Base-by-base conservation (phyloP, 2,329 filamentous ascomycete genomes). In the Nemania sp. region DNA sequence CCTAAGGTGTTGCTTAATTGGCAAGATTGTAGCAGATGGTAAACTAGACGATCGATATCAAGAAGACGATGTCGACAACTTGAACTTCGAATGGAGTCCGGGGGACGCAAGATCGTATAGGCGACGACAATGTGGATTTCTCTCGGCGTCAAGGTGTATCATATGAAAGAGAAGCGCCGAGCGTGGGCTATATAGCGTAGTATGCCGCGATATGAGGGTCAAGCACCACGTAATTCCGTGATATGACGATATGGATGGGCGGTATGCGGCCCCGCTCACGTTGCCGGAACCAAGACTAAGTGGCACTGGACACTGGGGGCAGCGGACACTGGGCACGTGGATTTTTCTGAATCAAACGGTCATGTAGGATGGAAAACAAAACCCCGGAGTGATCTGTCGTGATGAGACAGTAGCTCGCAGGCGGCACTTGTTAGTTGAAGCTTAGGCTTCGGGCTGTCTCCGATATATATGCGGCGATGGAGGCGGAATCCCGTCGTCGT, bases 221-320 rank as follows among this genome's bases (percentile, higher is more conserved):
- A 50, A 61, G 53, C 58, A 61, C 61, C 58, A 66, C 55, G 62
- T 63, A 65, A 68, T 66, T 69, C 61, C 64, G 65, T 67, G 52
- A 59, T 68, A 71, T 72, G 70, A 70, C 68, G 69, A 65, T 69
- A 65, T 67, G 46, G 55, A 57, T 54, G 54, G 54, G 61, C 60
- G 55, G 60, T 66, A 63, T 63, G 65, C 65, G 60, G 65, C 64
- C 60, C 65, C 54, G 61, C 62, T 65, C 63, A 52, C 37, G 55
- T 37, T 53, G 34, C 54, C 54, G 63, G 54, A 57, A 50, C 59
- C 55, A 55, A 63, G 7, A 29, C 25, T 29, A 29, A 29, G 25
- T 29, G 25, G 25, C 25, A 4, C 25, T 29, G 25, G 25, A 29
- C 25, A 29, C 25, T 29, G 25, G 25, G 25, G 25, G 25, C 25